Percentiles rank a stretch among this genome's conserved stretches.
Conservation (phyloP, 2,329 filamentous ascomycete species). For the Nemania sp. region DNA sequence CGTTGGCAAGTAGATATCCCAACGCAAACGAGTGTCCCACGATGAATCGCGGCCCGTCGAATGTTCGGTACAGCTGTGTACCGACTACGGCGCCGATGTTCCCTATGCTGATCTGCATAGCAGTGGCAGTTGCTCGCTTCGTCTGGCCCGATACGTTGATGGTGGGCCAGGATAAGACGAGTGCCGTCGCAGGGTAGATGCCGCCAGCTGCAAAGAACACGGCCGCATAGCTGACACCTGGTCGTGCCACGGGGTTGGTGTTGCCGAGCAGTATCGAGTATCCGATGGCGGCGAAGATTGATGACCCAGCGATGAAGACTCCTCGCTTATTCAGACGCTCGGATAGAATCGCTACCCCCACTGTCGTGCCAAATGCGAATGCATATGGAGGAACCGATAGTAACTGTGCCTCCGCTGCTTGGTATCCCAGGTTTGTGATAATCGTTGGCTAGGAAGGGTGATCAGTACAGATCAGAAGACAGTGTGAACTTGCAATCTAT, state of each 20-base stretch:
- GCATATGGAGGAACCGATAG: constrained; percentile 68
- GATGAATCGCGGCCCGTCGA: constrained; percentile 64
- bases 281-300: constrained; percentile 61
- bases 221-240: constrained; percentile 62
- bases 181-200: constrained; percentile 67
- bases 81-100: constrained; percentile 70
- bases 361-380: constrained; percentile 62
- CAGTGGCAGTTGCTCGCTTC: constrained; percentile 69
- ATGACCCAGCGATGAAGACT: constrained; percentile 64
- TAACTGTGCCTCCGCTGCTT: constrained; percentile 56
- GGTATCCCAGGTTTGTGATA: constrained; percentile 57
- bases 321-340: constrained; percentile 61
- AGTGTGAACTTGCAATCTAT: neutral
- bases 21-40: constrained; percentile 69
- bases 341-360: constrained; percentile 61
- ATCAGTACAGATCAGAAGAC: constrained; percentile 11
- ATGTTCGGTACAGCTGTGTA: constrained; percentile 67
- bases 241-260: constrained; percentile 47
- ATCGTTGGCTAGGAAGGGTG: constrained; percentile 49
- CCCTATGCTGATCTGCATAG: constrained; percentile 72
- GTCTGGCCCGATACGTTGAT: constrained; percentile 73
- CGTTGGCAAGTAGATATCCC: constrained; percentile 63
- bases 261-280: constrained; percentile 64
- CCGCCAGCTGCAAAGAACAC: constrained; percentile 67
- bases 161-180: constrained; percentile 70